Evolutionary conservation across 768 basidiomycete genomes (phyloP).

Genomic region (Ramaria rubella): DNA sequence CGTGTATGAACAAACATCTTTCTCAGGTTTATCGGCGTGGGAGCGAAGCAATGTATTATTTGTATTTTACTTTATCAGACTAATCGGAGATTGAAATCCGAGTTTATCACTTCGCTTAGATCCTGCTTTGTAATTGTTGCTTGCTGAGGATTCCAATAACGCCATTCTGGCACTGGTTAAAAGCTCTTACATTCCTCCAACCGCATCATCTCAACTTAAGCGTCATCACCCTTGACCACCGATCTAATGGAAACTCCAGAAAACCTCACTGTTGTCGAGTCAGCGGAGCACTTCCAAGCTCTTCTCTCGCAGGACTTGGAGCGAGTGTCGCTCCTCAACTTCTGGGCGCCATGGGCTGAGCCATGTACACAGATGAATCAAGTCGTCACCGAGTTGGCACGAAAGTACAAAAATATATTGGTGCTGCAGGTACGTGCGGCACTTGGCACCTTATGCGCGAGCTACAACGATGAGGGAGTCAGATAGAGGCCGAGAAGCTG

Average conservation of each 20-base stretch:
- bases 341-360: slow-evolving; percentile 91
- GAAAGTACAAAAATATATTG: slow-evolving; percentile 59
- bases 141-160: not conserved
- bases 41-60: too few species aligned
- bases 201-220: slow-evolving; percentile 6
- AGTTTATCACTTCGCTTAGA: slow-evolving; percentile 6
- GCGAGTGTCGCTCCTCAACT: slow-evolving; percentile 82
- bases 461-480: not conserved
- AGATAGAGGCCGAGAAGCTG: slow-evolving; percentile 82
- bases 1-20: too few species aligned
- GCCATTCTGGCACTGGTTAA: too few species aligned
- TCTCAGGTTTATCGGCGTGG: too few species aligned
- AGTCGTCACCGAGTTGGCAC: slow-evolving; percentile 65
- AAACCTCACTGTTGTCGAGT: slow-evolving; percentile 46
- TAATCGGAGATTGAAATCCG: not conserved
- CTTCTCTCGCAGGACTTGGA: slow-evolving; percentile 71
- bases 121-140: slow-evolving; percentile 1
- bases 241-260: slow-evolving; percentile 12
- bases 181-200: too few species aligned
- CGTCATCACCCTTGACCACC: slow-evolving; percentile 17
- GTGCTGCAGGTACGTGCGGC: slow-evolving; percentile 59
- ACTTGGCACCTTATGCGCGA: not conserved
- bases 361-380: slow-evolving; percentile 89
- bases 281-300: slow-evolving; percentile 65
- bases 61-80: not conserved